Evolutionary conservation across 1,284 basidiomycete genomes (phyloP), one percentile per base, ranked within the genome.

Genomic region (Rhodotorula sp.): DNA sequence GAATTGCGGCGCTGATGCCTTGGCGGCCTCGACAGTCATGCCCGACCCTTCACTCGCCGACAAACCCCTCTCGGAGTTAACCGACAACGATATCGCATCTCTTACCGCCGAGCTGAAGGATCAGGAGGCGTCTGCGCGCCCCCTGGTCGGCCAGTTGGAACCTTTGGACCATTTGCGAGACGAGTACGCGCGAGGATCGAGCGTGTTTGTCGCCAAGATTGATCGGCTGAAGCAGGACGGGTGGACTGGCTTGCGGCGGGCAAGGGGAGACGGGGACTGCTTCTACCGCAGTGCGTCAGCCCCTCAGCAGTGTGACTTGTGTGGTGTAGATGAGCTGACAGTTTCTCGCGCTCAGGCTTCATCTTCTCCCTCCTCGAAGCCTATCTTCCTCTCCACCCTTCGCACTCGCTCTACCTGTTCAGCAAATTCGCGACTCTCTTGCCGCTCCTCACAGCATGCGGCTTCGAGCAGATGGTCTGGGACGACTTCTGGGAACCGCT

Each of bases 221-320:
- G 85, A 89, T 74, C 86, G 85, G 80, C 74, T 84, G 77, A 88
- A 76, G 79, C 81, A 68, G 70, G 76, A 74, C 77, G 89, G 89
- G 2, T 91, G 85, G 81, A 82, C 82, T 51, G 82, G 82, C 34
- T 83, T 92, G 57, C 84, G 90, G 77, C 82, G 90, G 58, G 86
- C 89, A 0, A 84, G 87, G 81, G 90, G 91, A 79, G 79, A 79
- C 79, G 90, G 89, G 0, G 88, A 91, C 79, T 91, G 90, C 77
- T 90, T 90, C 79, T 91, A 90, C 79, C 82, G 89, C 29, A 51
- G 83, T 87, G 7, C 29, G 49, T 53, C 1, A 20, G n/a, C 13
- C 27, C n/a, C 10, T 15, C 53, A 10, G 6, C 3, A 24, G 20
- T n/a, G n/a, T 20, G 36, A 8, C 47, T 29, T 36, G 24, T 36